Conservation (phyloP, 2,329 filamentous ascomycete species). For the Immersiporthe knoxdaviesiana region DNA sequence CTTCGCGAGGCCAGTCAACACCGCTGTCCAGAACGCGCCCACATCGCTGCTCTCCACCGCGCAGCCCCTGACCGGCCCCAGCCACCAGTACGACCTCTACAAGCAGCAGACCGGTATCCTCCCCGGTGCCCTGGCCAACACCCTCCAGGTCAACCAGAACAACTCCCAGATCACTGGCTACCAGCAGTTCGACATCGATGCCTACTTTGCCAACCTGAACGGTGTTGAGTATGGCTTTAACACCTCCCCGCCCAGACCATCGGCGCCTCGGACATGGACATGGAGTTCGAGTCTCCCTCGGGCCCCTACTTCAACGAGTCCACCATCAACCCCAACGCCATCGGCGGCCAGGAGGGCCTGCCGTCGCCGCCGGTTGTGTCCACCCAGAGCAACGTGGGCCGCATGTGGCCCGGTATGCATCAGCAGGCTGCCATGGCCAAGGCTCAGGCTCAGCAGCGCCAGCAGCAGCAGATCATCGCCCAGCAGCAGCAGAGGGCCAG, state of each 20-base stretch:
- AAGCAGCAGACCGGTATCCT: constrained; percentile 94
- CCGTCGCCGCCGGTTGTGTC: constrained; percentile 49
- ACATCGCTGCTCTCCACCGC: constrained; percentile 54
- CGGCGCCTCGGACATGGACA: constrained; percentile 68
- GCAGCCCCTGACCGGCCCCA: constrained; percentile 74
- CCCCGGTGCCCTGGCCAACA: constrained; percentile 78
- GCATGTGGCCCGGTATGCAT: constrained; percentile 92
- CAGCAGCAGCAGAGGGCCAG: constrained; percentile 56
- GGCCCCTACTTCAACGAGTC: constrained; percentile 66
- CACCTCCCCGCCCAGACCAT: constrained; percentile 66
- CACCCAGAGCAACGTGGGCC: constrained; percentile 62
- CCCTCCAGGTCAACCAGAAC: constrained; percentile 74
- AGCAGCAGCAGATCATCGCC: constrained; percentile 64
- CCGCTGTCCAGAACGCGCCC: constrained; percentile 50
- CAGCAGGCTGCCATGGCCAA: constrained; percentile 82
- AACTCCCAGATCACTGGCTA: constrained; percentile 58
- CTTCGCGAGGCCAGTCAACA: constrained; percentile 55
- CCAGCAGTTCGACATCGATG: constrained; percentile 51
- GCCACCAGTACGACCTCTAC: constrained; percentile 93
- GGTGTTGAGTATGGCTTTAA: constrained; percentile 72
- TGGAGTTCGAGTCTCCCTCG: constrained; percentile 65
- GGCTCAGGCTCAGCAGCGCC: constrained; percentile 70
- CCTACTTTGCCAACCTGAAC: constrained; percentile 58
- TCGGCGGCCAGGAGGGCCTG: constrained; percentile 64
- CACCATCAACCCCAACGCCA: constrained; percentile 72